Conservation (phyloP, 495 filamentous ascomycete genomes). For the Parachaetomium inaequale region DNA sequence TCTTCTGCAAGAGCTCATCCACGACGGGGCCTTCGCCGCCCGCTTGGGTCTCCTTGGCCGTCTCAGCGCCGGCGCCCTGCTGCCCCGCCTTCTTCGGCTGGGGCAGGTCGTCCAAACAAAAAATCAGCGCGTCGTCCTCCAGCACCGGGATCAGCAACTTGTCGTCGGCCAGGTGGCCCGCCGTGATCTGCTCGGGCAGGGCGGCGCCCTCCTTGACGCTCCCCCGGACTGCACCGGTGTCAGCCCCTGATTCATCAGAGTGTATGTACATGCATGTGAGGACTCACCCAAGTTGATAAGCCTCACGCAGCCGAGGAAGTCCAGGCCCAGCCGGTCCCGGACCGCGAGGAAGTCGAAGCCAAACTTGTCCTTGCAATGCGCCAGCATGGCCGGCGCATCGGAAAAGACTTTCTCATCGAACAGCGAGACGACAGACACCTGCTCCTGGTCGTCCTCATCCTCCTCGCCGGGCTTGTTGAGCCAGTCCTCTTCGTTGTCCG, state of each 20-base stretch:
- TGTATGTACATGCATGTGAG: neutral
- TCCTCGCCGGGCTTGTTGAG: slow-evolving; percentile 50
- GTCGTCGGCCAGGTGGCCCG: slow-evolving; percentile 64
- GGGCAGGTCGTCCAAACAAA: slow-evolving; percentile 74
- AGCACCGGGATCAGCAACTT: slow-evolving; percentile 74
- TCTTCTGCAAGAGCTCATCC: slow-evolving; percentile 50
- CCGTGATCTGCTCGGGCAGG: slow-evolving; percentile 53
- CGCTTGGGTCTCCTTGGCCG: neutral
- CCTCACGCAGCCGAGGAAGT: slow-evolving; percentile 80
- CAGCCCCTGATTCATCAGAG: neutral
- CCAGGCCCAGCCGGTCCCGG: slow-evolving; percentile 61
- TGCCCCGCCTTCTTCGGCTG: slow-evolving; percentile 31
- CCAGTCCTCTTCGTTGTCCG: slow-evolving; percentile 65
- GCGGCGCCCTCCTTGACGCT: slow-evolving; percentile 44
- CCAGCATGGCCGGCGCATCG: slow-evolving; percentile 62
- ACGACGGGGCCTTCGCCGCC: slow-evolving; percentile 23
- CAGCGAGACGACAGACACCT: slow-evolving; percentile 61
- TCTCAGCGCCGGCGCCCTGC: neutral
- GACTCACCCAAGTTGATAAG: slow-evolving; percentile 71
- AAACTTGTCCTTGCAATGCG: slow-evolving; percentile 67
- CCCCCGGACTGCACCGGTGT: slow-evolving; percentile 34
- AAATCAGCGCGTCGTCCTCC: slow-evolving; percentile 85
- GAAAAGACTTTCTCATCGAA: slow-evolving; percentile 65
- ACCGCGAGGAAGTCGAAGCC: slow-evolving; percentile 69
- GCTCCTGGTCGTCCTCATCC: slow-evolving; percentile 52